These are phyloP conservation scores for Solanum pinnatisectum DNA, from an alignment of 257 asterid species.

Conservation along the genomic window DNA sequence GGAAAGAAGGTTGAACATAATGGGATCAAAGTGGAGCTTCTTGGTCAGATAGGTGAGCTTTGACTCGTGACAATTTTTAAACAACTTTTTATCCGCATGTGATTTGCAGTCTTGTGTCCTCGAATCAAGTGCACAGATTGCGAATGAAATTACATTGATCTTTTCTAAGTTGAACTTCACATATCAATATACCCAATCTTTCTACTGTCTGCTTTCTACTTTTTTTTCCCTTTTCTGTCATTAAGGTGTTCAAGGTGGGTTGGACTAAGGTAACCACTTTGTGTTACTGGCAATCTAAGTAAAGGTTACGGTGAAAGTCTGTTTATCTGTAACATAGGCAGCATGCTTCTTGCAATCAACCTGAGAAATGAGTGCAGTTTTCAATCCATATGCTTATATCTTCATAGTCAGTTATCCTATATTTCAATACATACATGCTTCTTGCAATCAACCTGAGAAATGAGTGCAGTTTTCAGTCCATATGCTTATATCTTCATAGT, in stretches of 20 bases:
- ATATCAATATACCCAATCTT: not conserved
- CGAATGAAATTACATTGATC: not conserved
- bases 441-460: not conserved
- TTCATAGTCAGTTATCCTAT: not conserved
- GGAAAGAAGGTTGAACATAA: constrained; percentile 99
- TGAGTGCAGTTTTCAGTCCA: not conserved
- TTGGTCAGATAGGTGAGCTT: constrained; percentile 95
- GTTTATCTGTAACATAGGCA: not conserved
- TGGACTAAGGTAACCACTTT: not conserved
- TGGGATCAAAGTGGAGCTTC: constrained; percentile 98
- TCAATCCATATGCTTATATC: not conserved
- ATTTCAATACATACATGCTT: not conserved
- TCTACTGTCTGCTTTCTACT: not conserved
- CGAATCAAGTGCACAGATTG: not conserved
- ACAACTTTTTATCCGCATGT: not conserved
- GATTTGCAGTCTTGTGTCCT: not conserved
- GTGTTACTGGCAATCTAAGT: not conserved
- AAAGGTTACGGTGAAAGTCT: not conserved
- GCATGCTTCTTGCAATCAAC: not conserved
- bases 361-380: not conserved
- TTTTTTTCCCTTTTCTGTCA: not conserved
- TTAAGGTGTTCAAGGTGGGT: not conserved
- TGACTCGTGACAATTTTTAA: not conserved
- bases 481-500: not conserved
- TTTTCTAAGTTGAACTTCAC: not conserved